Conservation (phyloP, 345 rosid genomes). For the Salix suchowensis region DNA sequence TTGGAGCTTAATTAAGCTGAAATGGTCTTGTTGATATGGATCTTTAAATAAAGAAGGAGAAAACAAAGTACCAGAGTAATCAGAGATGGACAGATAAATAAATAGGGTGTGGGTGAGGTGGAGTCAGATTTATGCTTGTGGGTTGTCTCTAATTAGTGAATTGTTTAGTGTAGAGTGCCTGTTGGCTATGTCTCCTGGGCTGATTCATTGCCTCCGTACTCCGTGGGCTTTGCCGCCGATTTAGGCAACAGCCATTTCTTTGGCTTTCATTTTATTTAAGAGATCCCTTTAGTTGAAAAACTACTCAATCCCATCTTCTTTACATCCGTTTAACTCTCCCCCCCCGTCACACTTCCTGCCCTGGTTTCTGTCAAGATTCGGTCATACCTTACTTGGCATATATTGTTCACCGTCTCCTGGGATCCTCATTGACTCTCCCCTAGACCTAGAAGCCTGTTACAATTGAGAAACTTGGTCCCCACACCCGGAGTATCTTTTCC, state of each 20-base stretch:
- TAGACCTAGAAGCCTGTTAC: conserved; percentile 36
- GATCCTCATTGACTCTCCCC: conserved; percentile 46
- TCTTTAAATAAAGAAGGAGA: conserved; percentile 16
- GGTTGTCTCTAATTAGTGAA: conserved; percentile 39
- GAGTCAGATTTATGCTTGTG: conserved; percentile 51
- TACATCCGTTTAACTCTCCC: conserved; percentile 1
- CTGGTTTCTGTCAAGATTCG: conserved; percentile 58
- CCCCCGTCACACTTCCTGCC: conserved; percentile 34
- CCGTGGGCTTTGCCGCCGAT: conserved; percentile 60
- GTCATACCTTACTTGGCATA: conserved; percentile 30
- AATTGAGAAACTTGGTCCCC: conserved; percentile 55
- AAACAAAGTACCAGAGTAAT: conserved; percentile 27
- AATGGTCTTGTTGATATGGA: conserved; percentile 21
- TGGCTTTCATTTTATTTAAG: conserved; percentile 45
- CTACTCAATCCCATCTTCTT: conserved; percentile 25
- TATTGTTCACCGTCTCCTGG: conserved; percentile 32
- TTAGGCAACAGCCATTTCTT: conserved; percentile 51
- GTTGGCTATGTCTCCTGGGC: conserved; percentile 55
- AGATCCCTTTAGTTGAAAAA: conserved; percentile 40
- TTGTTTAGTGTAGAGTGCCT: conserved; percentile 39
- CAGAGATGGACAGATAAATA: conserved; percentile 26
- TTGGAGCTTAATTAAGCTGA: conserved; percentile 42
- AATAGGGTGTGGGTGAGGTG: conserved; percentile 30
- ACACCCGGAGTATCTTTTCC: conserved; percentile 45
- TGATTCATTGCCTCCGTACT: conserved; percentile 45